phyloP scores from a whole-genome alignment of 768 basidiomycete species.

The Lanmaoa rubissima region DNA sequence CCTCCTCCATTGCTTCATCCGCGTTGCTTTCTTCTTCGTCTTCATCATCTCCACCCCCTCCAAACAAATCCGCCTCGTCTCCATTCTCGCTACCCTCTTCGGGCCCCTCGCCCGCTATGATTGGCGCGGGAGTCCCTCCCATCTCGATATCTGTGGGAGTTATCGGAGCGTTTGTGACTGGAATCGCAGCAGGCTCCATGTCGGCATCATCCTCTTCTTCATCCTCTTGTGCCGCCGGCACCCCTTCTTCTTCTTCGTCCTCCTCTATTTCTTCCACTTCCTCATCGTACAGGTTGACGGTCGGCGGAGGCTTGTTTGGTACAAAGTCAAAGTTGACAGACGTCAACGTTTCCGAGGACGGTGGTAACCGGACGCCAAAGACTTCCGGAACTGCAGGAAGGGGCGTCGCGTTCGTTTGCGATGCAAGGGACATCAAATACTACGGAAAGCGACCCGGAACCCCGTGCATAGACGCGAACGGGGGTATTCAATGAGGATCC shows the following conservation, averaged over 20 bases:
- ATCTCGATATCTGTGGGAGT: slow-evolving; percentile 70
- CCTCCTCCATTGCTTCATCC: slow-evolving; percentile 78
- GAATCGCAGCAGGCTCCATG: slow-evolving; percentile 65
- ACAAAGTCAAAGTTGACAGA: slow-evolving; percentile 84
- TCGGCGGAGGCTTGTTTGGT: slow-evolving; percentile 81
- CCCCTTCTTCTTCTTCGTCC: slow-evolving; percentile 17
- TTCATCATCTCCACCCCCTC: slow-evolving; percentile 68
- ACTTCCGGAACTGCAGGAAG: slow-evolving; percentile 85
- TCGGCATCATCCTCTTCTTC: slow-evolving; percentile 52
- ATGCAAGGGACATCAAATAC: slow-evolving; percentile 78
- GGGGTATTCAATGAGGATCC: background rate
- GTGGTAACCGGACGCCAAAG: slow-evolving; percentile 82
- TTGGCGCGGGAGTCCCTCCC: slow-evolving; percentile 33
- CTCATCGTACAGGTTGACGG: slow-evolving; percentile 72
- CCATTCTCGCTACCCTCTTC: slow-evolving; percentile 71
- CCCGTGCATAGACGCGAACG: background rate
- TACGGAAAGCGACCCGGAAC: slow-evolving; percentile 27
- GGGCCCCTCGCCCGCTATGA: slow-evolving; percentile 34
- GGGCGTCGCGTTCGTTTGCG: slow-evolving; percentile 78
- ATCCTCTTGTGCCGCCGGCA: slow-evolving; percentile 48
- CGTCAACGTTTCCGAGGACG: slow-evolving; percentile 64
- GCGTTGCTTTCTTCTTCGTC: slow-evolving; percentile 54
- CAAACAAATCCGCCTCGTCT: slow-evolving; percentile 76
- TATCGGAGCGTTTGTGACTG: slow-evolving; percentile 31
- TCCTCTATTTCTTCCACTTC: slow-evolving; percentile 77